These are phyloP conservation scores for Kockovaella imperatae DNA, from an alignment of 768 basidiomycete genomes.

Conservation along the genomic window DNA sequence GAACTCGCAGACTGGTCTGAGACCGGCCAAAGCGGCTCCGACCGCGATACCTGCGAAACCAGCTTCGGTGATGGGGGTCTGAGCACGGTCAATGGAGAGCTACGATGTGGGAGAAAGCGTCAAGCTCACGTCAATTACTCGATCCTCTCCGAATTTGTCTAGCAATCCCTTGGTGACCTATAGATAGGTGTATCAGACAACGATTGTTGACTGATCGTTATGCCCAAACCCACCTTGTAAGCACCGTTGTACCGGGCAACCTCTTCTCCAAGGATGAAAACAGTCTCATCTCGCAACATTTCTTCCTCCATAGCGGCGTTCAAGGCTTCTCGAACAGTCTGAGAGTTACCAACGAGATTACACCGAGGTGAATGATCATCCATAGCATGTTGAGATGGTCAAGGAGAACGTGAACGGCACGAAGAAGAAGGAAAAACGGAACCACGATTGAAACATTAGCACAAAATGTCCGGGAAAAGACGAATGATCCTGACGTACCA, in stretches of 20 bases:
- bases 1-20: slow-evolving; percentile 97
- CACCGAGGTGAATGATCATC: too few species aligned
- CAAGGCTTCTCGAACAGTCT: slow-evolving; percentile 95
- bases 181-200: background rate
- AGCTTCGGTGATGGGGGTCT: slow-evolving; percentile 67
- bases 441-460: background rate
- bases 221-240: slow-evolving; percentile 41
- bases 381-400: too few species aligned
- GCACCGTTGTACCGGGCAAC: slow-evolving; percentile 85
- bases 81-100: too few species aligned
- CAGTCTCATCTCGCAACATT: slow-evolving; percentile 89
- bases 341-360: too few species aligned
- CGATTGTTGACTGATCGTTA: too few species aligned
- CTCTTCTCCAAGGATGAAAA: slow-evolving; percentile 94
- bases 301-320: slow-evolving; percentile 99
- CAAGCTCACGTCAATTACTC: slow-evolving; percentile 69
- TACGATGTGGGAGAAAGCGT: too few species aligned
- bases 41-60: slow-evolving; percentile 96
- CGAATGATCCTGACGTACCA: slow-evolving; percentile 22
- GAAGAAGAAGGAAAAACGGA: too few species aligned
- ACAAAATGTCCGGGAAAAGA: too few species aligned
- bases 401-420: too few species aligned
- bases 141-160: slow-evolving; percentile 98
- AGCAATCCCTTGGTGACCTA: slow-evolving; percentile 98
- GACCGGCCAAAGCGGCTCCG: slow-evolving; percentile 86